Evolutionary conservation across 257 asterid species (phyloP), one percentile per base, ranked within the genome.

Genomic region (Solanum raphanifolium): DNA sequence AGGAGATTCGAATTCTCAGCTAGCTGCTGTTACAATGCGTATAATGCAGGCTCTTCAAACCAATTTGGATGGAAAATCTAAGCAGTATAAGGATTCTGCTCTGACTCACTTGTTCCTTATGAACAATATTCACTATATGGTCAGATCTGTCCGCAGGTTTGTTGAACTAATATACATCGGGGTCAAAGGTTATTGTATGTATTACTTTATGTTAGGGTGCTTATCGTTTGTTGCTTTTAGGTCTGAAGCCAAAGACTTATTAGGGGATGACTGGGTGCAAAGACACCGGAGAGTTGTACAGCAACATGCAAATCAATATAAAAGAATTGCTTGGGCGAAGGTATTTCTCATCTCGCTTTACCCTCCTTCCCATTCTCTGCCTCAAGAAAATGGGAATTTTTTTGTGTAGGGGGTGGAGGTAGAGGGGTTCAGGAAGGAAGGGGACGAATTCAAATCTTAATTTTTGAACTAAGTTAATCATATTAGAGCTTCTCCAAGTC

Each of bases 181-280:
- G 74, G 60, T 48, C 29, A 27, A 43, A 27, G 27, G 68, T 46
- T 46, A 38, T 29, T 20, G 11, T 6, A 9, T 29, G 1, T 11
- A 2, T 46, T 81, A 3, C 85, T 81, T 43, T 46, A 29, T 5
- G 29, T 9, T 16, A 16, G 0, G 69, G 38, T 46, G 68, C 68
- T 81, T 5, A 81, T 46, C 39, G 3, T 29, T 81, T 88, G 52
- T 88, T 90, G 75, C 72, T 88, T 92, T 86, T 83, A 97, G 99
- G 92, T 97, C 99, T 79, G 99, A 97, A 95, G 99, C 99, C 84
- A 97, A 97, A 88, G 99, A 97, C 88, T 90, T 95, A 91, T 91
- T 97, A 91, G 99, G 99, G 48, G 99, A 97, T 91, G 99, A 97
- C 92, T 97, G 99, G 99, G 99, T 97, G 87, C 99, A 97, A 92